These are phyloP conservation scores for Gossypium trilobum DNA, from an alignment of 441 rosid species.

Conservation along the genomic window DNA sequence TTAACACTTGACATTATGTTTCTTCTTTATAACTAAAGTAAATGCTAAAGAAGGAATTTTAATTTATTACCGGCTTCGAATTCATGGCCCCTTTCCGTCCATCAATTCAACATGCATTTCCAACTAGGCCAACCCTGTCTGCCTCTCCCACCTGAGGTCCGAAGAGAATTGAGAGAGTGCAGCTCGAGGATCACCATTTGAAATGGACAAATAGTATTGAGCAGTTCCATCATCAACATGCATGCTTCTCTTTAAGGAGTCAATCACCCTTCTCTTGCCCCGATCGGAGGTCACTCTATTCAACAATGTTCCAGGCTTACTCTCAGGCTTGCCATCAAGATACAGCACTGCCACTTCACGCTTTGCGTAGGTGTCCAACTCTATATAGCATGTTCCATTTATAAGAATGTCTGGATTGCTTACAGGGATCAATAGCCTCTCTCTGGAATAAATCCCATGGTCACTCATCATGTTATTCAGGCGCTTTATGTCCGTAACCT, in stretches of 20 bases:
- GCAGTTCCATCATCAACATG: conserved; percentile 82
- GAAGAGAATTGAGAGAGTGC: conserved; percentile 58
- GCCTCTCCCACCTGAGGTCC: conserved; percentile 74
- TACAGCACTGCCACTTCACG: conserved; percentile 82
- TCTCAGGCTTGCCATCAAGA: conserved; percentile 48
- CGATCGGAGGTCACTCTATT: conserved; percentile 33
- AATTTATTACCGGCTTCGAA: background rate
- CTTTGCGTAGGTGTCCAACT: conserved; percentile 63
- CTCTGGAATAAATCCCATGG: conserved; percentile 79
- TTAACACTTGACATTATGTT: background rate
- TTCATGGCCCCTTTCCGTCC: background rate
- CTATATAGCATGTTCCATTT: conserved; percentile 59
- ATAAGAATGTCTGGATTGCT: conserved; percentile 51
- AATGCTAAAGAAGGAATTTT: background rate
- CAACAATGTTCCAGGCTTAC: conserved; percentile 23
- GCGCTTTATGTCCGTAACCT: conserved; percentile 76
- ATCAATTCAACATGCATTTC: conserved; percentile 1
- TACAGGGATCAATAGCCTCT: conserved; percentile 71
- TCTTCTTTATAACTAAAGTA: background rate
- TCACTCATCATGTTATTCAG: conserved; percentile 90
- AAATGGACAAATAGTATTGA: conserved; percentile 61
- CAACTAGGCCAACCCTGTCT: conserved; percentile 31
- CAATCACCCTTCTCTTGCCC: conserved; percentile 52
- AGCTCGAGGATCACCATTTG: conserved; percentile 69
- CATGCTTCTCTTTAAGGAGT: conserved; percentile 77